Conservation (phyloP, 805 yeast genomes). For the Zygotorulaspora chibaensis region DNA sequence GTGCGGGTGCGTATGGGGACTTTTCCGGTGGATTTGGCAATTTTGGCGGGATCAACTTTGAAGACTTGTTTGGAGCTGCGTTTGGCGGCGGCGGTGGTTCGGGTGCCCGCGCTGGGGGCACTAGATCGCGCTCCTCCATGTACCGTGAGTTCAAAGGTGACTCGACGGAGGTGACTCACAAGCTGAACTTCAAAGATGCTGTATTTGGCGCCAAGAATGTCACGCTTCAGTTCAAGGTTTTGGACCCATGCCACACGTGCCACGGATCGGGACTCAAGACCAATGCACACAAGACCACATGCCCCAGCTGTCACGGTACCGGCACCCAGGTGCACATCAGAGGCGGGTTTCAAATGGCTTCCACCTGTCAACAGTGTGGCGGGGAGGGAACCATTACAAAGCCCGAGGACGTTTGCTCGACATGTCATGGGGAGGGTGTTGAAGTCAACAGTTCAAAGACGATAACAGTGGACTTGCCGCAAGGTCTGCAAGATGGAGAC, state of each 20-base stretch:
- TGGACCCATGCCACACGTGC: slow-evolving; percentile 76
- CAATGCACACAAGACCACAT: slow-evolving; percentile 66
- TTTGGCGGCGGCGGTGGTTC: slow-evolving; percentile 40
- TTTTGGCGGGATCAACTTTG: slow-evolving; percentile 50
- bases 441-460: slow-evolving; percentile 52
- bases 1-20: slow-evolving; percentile 33
- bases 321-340: slow-evolving; percentile 83
- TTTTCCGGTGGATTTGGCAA: slow-evolving; percentile 35
- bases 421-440: slow-evolving; percentile 91
- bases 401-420: slow-evolving; percentile 61
- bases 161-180: slow-evolving; percentile 73
- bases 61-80: slow-evolving; percentile 59
- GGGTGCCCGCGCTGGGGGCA: slow-evolving; percentile 31
- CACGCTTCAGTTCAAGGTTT: slow-evolving; percentile 63
- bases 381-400: slow-evolving; percentile 83
- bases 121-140: slow-evolving; percentile 14
- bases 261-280: slow-evolving; percentile 79
- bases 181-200: slow-evolving; percentile 78
- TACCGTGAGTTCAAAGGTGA: slow-evolving; percentile 84
- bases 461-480: slow-evolving; percentile 81
- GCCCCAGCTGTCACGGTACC: slow-evolving; percentile 86
- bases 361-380: slow-evolving; percentile 81
- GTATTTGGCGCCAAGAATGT: slow-evolving; percentile 69
- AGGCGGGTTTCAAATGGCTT: slow-evolving; percentile 96
- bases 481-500: slow-evolving; percentile 84